Base-by-base conservation (phyloP, 495 filamentous ascomycete species). In the Hypoxylon trugodes region DNA sequence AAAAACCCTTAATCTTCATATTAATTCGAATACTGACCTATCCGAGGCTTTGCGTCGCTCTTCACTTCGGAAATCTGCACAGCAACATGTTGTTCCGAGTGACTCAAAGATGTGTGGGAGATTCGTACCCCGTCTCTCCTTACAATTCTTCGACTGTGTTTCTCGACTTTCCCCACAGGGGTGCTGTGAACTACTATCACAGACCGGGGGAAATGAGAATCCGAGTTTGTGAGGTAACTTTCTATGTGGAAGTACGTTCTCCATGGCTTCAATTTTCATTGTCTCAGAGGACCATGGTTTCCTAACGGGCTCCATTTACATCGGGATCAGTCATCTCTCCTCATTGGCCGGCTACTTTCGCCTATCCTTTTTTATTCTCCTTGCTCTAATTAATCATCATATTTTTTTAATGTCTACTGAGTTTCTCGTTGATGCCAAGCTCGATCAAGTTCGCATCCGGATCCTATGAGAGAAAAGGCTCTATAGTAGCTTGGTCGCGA, bases 101-200 rank as follows among this genome's bases (percentile, higher is more conserved):
- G 13, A 25, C 7, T 32, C 35, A 24, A 26, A 40, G 36, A 61
- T 19, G 51, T 46, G 49, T 46, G 24, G 32, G 33, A 55, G 30
- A 50, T 16, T 12, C 6, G 13, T 66, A 36, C 25, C 49, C 10
- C 38, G 13, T 47, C 32, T 48, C 19, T 28, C 10, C 48, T 37
- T 16, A 6, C 1, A 50, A 26, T 38, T 35, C 18, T 43, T 47
- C 40, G 47, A 52, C 46, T 61, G 52, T 42, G 52, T 62, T 67
- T 62, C 46, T 67, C 64, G 28, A 59, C 64, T 67, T n/a, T 67
- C 53, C 28, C 58, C 53, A 55, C 51, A 58, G 26, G 18, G 35
- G 12, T 54, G 30, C 32, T 25, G 32, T 47, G 24, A 25, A 10
- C 30, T 22, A 56, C 36, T 7, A 30, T 12, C 19, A 48, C 46